Evolutionary conservation across 1,284 basidiomycete species (phyloP).

Genomic region (Cutaneotrichosporon sp.): DNA sequence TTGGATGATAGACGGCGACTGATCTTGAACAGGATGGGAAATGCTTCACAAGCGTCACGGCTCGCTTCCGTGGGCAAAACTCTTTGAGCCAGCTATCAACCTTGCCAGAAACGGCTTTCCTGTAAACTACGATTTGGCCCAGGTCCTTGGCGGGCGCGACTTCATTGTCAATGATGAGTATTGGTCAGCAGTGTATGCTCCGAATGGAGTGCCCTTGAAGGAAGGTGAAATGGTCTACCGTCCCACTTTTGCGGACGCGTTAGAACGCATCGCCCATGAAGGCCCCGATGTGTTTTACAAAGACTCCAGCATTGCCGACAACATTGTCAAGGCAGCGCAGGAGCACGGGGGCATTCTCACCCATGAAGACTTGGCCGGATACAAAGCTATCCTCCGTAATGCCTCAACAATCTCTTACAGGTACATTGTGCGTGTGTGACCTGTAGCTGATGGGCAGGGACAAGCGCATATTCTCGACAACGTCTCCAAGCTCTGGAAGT

Average conservation of each 20-base stretch:
- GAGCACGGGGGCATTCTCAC: constrained; percentile 36
- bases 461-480: constrained; percentile 30
- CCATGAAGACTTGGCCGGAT: constrained; percentile 31
- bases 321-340: constrained; percentile 26
- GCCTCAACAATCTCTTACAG: constrained; percentile 25
- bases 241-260: constrained; percentile 21
- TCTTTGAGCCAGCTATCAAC: constrained; percentile 67
- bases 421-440: no score
- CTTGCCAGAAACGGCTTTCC: constrained; percentile 70
- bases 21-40: constrained; percentile 51
- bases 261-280: constrained; percentile 25
- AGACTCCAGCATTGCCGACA: constrained; percentile 35
- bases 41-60: constrained; percentile 70
- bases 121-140: constrained; percentile 33
- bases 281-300: constrained; percentile 36
- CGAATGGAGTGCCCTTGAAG: constrained; percentile 21
- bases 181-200: constrained; percentile 35
- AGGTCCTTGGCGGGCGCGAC: constrained; percentile 19
- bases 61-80: constrained; percentile 62
- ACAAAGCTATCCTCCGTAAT: constrained; percentile 23
- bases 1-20: neutral
- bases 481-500: constrained; percentile 31
- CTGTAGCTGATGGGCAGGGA: constrained; percentile 7
- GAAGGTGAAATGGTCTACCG: constrained; percentile 23
- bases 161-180: constrained; percentile 35